Evolutionary conservation across 345 rosid species (phyloP), one percentile per base, ranked within the genome.

Genomic region (Linum lewisii): DNA sequence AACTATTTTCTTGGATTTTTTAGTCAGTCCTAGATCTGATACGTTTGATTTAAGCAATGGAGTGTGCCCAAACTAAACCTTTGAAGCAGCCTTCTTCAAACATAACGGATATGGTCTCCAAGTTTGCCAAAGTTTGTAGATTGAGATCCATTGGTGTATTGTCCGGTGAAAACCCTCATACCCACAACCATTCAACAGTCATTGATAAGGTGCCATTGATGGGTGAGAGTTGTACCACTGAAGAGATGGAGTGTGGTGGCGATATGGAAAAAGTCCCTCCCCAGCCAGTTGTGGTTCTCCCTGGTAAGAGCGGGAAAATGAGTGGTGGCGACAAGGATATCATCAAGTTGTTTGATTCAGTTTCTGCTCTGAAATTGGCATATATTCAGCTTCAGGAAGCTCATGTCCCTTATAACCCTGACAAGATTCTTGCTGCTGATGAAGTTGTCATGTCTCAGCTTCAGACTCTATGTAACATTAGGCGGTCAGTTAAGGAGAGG

Each of bases 321-420:
- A 42, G 16, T 15, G 47, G 55, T 23, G 65, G 58, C 42, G 76
- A 64, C 23, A 58, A 20, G 1, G 78, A 69, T 58, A 59, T 82
- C 38, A 47, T 61, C 36, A 72, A 70, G 80, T 62, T 82, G n/a
- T 85, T 85, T 62, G 80, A 74, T 45, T 47, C 58, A 36, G 75
- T 82, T 68, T 77, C 84, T 6, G 59, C 61, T 5, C 58, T 85
- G 63, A 82, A 82, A 55, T 58, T 73, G 3, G 81, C 82, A 3
- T 85, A 82, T 65, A 63, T 78, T 51, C 77, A 75, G 72, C 78
- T 85, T 63, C 88, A 82, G 60, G 71, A 63, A 73, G 84, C 84
- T 54, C 91, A 80, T 70, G 32, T 78, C 54, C 91, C 88, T 38
- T 77, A 82, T 63, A 71, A 75, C 61, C 81, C 80, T 0, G 74